Percentiles rank a stretch among this genome's conserved stretches.
phyloP scores from a whole-genome alignment of 768 basidiomycete species.

The Collybia sordida region DNA sequence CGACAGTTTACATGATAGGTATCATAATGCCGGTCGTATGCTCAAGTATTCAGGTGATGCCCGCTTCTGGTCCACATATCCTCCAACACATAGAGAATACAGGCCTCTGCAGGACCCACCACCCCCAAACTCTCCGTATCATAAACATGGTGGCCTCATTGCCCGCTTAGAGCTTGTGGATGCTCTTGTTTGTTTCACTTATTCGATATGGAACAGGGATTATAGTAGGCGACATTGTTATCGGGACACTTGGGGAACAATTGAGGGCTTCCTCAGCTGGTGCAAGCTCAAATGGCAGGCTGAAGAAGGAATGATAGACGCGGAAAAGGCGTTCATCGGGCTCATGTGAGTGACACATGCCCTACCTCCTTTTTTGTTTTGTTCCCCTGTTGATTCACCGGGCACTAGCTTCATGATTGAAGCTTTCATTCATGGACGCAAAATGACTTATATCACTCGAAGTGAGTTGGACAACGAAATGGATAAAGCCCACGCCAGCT shows the following conservation, averaged over 20 bases:
- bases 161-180: constrained; percentile 80
- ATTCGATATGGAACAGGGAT: constrained; percentile 80
- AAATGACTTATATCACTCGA: constrained; percentile 32
- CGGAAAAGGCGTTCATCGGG: constrained; percentile 68
- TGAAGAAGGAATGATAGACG: constrained; percentile 49
- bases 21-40: constrained; percentile 64
- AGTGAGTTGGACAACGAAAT: constrained; percentile 38
- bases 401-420: constrained; percentile 71
- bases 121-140: constrained; percentile 64
- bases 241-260: constrained; percentile 65
- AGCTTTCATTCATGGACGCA: constrained; percentile 59
- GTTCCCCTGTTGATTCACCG: too few relatives aligned
- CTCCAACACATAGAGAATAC: constrained; percentile 62
- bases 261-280: constrained; percentile 68
- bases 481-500: constrained; percentile 32
- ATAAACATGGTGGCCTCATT: constrained; percentile 73
- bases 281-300: constrained; percentile 69
- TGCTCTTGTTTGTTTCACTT: constrained; percentile 81
- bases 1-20: constrained; percentile 66
- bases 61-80: constrained; percentile 74
- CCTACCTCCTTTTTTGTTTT: too few relatives aligned
- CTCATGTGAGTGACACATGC: constrained; percentile 61
- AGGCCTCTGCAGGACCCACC: constrained; percentile 64
- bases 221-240: constrained; percentile 55
- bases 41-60: constrained; percentile 86